Conservation (phyloP, 2,329 filamentous ascomycete genomes). For the Aspergillus sclerotialis region DNA sequence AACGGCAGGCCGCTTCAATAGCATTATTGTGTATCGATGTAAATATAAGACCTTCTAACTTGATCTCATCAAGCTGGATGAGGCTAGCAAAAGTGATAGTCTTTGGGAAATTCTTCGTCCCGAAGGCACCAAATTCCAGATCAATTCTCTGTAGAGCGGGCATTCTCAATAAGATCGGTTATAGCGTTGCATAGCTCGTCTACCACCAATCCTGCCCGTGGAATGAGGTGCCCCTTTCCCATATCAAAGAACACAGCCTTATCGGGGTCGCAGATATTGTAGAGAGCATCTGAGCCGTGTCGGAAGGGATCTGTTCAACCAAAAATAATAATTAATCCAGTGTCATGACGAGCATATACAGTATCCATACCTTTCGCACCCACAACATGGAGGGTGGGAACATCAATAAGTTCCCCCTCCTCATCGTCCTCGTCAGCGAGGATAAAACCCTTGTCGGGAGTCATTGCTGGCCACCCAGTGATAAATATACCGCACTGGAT, state of each 20-base stretch:
- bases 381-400: not conserved
- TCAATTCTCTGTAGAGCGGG: no score
- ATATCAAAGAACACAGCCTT: not conserved
- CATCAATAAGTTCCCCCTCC: not conserved
- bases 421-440: not conserved
- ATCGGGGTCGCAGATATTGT: not conserved
- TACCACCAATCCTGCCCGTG: not conserved
- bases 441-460: not conserved
- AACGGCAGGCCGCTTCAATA: no score
- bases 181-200: not conserved
- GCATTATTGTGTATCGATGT: no score
- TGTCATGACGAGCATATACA: not conserved
- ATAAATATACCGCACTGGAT: constrained; percentile 18
- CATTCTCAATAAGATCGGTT: not conserved
- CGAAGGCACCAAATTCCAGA: no score
- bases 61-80: no score
- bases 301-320: constrained; percentile 1
- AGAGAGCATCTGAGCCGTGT: not conserved
- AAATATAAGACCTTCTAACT: no score
- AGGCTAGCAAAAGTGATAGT: no score
- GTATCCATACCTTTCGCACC: not conserved
- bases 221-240: not conserved
- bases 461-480: constrained; percentile 14
- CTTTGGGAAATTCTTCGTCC: no score
- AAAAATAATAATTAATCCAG: not conserved